phyloP scores from a whole-genome alignment of 352 stramenopile genomes.

The Phytophthora citrophthora region DNA sequence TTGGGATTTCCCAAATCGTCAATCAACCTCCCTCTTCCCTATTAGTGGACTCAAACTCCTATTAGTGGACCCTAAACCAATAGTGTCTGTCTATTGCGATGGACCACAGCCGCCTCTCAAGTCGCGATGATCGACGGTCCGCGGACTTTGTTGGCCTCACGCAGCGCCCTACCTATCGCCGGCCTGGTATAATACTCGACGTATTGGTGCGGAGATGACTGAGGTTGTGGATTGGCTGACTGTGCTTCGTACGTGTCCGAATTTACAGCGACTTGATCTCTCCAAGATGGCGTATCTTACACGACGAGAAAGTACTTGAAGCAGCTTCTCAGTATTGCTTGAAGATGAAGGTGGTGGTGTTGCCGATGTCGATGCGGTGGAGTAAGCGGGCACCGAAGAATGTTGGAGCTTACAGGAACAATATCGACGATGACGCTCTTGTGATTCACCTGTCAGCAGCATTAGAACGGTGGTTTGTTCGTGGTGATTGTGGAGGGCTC shows the following conservation, averaged over 20 bases:
- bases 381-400: slow-evolving; percentile 38
- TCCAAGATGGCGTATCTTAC: slow-evolving; percentile 63
- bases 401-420: slow-evolving; percentile 21
- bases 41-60: no score
- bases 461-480: slow-evolving; percentile 48
- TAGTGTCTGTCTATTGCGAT: no score
- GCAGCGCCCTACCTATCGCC: no score
- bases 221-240: no score
- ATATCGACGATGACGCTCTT: slow-evolving; percentile 38
- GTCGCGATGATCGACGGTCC: no score
- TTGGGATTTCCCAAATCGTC: no score
- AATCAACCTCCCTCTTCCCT: no score
- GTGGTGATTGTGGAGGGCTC: slow-evolving; percentile 36
- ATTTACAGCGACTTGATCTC: slow-evolving; percentile 56
- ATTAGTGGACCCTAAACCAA: no score
- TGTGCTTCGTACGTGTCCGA: slow-evolving; percentile 41
- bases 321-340: slow-evolving; percentile 45
- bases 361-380: slow-evolving; percentile 52
- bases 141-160: no score
- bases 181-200: no score
- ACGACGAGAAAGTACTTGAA: slow-evolving; percentile 38
- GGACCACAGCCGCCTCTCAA: no score
- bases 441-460: slow-evolving; percentile 36
- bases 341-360: slow-evolving; percentile 51
- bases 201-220: no score